A percentile compares a stretch with the other conserved stretches of the same genome.
phyloP scores from a whole-genome alignment of 2,329 filamentous ascomycete species.

The Chaetothyriales sp. region DNA sequence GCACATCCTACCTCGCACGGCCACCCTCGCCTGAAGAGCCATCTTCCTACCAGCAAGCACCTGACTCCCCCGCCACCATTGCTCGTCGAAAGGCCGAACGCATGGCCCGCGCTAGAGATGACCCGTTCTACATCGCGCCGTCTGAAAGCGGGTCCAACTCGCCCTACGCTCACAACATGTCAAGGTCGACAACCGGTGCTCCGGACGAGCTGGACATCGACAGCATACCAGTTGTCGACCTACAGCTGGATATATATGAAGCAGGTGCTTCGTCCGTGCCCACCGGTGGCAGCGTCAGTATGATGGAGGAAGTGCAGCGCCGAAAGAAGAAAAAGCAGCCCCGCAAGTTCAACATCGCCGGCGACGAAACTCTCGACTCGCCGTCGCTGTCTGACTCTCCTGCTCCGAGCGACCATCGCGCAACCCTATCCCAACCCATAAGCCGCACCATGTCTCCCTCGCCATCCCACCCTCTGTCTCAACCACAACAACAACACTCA shows the following conservation, averaged over 20 bases:
- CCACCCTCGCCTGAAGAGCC: slow-evolving; percentile 9
- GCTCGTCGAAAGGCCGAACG: slow-evolving; percentile 64
- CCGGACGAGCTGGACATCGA: slow-evolving; percentile 81
- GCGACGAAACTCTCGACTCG: slow-evolving; percentile 56
- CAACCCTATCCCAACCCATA: slow-evolving; percentile 28
- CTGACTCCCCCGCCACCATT: slow-evolving; percentile 56
- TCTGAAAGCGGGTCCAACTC: slow-evolving; percentile 52
- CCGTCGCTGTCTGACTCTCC: slow-evolving; percentile 28
- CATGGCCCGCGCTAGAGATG: slow-evolving; percentile 70
- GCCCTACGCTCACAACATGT: slow-evolving; percentile 52
- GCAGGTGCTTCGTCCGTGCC: slow-evolving; percentile 21
- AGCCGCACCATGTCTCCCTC: slow-evolving; percentile 5
- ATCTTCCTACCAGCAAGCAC: slow-evolving; percentile 34
- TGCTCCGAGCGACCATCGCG: not conserved
- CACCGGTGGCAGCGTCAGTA: not conserved
- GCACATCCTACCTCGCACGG: not conserved
- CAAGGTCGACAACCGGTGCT: slow-evolving; percentile 42
- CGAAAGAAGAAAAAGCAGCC: slow-evolving; percentile 27
- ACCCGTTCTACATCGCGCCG: slow-evolving; percentile 79
- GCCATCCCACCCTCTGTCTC: slow-evolving; percentile 7
- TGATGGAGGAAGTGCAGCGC: slow-evolving; percentile 13
- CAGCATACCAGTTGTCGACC: slow-evolving; percentile 86
- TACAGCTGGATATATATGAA: slow-evolving; percentile 52
- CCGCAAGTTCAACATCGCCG: slow-evolving; percentile 53
- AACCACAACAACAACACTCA: slow-evolving; percentile 2